A percentile compares a stretch with the other conserved stretches of the same genome.
phyloP scores from a whole-genome alignment of 2,329 filamentous ascomycete genomes.

The Ophiostoma australiae region DNA sequence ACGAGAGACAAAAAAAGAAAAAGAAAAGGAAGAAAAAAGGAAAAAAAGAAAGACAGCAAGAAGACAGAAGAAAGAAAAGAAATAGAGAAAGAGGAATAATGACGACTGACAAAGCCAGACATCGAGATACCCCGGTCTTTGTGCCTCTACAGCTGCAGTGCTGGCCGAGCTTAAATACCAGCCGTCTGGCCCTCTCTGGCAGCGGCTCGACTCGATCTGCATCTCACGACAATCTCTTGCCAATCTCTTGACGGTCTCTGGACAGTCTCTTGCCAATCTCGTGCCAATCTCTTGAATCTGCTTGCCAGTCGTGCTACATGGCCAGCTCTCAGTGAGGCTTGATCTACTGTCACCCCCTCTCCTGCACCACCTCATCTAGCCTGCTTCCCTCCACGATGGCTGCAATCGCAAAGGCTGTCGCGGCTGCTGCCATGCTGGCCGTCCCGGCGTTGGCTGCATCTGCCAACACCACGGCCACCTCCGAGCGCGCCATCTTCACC shows the following conservation, averaged over 20 bases:
- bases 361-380: not conserved
- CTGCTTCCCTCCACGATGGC: not conserved
- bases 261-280: not conserved
- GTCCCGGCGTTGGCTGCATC: not conserved
- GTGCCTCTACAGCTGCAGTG: not conserved
- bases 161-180: not conserved
- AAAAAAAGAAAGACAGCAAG: not conserved
- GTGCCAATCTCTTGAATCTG: not conserved
- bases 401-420: not conserved
- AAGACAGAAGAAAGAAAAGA: not conserved
- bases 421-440: constrained; percentile 12
- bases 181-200: not conserved
- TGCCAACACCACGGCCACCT: constrained; percentile 16
- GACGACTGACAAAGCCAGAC: not conserved
- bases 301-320: not conserved
- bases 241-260: not conserved
- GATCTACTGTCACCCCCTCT: not conserved
- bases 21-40: not conserved
- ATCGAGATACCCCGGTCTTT: constrained; percentile 2
- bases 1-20: not conserved
- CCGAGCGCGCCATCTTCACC: constrained; percentile 37
- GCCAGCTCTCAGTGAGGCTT: not conserved
- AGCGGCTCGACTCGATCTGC: not conserved
- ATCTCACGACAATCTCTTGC: not conserved
- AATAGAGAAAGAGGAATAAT: not conserved